phyloP scores from a whole-genome alignment of 1,284 basidiomycete genomes.

The Rugiboletus extremiorientalis region DNA sequence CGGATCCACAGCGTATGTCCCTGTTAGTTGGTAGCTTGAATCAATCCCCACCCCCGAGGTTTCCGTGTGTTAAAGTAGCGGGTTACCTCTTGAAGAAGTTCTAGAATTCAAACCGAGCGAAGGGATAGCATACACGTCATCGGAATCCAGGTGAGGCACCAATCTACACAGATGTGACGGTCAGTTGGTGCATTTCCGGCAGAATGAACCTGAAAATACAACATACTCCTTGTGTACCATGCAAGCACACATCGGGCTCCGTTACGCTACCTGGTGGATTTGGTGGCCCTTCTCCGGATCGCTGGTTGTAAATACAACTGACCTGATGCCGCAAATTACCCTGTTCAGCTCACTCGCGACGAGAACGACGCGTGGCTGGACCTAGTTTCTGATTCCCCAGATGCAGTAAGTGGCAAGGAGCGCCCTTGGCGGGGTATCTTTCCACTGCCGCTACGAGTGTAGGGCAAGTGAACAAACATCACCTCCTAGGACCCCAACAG shows the following conservation, averaged over 20 bases:
- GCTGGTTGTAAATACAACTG: slow-evolving; percentile 54
- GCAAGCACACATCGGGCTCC: slow-evolving; percentile 43
- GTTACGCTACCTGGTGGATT: slow-evolving; percentile 46
- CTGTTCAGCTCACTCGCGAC: slow-evolving; percentile 45
- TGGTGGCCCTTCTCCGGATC: slow-evolving; percentile 47
- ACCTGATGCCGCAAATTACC: slow-evolving; percentile 48
- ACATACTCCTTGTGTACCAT: slow-evolving; percentile 47
- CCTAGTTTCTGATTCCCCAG: slow-evolving; percentile 26
- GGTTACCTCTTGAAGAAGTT: slow-evolving; percentile 48
- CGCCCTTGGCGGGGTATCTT: slow-evolving; percentile 49
- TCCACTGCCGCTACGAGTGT: slow-evolving; percentile 54
- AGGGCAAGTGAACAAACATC: slow-evolving; percentile 42
- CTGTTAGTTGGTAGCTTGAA: slow-evolving; percentile 32
- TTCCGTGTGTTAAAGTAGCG: slow-evolving; percentile 37
- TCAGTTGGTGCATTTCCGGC: neutral
- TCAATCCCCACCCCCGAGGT: neutral
- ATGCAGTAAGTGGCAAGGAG: slow-evolving; percentile 47
- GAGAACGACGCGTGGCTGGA: neutral
- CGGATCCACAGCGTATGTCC: slow-evolving; percentile 35
- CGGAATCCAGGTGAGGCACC: slow-evolving; percentile 42
- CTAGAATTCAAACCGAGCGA: slow-evolving; percentile 46
- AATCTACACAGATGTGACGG: neutral
- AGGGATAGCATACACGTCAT: slow-evolving; percentile 47
- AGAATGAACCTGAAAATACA: slow-evolving; percentile 54
- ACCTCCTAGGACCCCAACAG: slow-evolving; percentile 45